phyloP scores from a whole-genome alignment of 1,284 basidiomycete genomes.

The Tausonia pullulans region DNA sequence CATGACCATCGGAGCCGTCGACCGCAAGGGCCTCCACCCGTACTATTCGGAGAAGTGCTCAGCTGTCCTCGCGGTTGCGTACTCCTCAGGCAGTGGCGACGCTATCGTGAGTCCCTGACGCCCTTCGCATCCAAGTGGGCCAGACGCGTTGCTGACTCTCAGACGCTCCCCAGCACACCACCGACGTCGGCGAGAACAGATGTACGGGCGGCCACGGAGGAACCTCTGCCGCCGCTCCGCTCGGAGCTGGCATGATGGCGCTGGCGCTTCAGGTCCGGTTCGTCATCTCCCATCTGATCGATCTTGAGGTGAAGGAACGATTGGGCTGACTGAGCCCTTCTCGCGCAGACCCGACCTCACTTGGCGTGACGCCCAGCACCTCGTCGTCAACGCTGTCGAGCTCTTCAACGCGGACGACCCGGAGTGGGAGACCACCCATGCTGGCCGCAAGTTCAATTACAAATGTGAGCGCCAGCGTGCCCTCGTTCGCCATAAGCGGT shows the following conservation, averaged over 20 bases:
- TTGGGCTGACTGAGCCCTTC: background rate
- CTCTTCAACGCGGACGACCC: constrained; percentile 80
- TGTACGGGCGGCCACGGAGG: constrained; percentile 84
- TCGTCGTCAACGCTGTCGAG: constrained; percentile 68
- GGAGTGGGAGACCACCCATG: constrained; percentile 82
- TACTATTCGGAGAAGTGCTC: constrained; percentile 96
- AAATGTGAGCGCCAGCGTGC: constrained; percentile 45
- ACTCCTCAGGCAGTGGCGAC: constrained; percentile 89
- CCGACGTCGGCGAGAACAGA: constrained; percentile 74
- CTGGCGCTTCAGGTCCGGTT: constrained; percentile 73
- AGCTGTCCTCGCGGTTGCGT: constrained; percentile 92
- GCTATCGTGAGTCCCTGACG: constrained; percentile 56
- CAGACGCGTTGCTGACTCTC: background rate
- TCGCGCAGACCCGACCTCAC: constrained; percentile 67
- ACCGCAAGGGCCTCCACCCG: constrained; percentile 84
- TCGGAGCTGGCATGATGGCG: constrained; percentile 83
- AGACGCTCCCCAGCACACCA: constrained; percentile 59
- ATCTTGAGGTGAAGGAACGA: background rate
- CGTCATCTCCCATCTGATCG: constrained; percentile 23
- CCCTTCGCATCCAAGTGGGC: background rate
- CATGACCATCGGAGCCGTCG: constrained; percentile 87
- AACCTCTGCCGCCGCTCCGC: constrained; percentile 93
- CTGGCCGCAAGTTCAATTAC: constrained; percentile 78
- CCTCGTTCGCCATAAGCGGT: background rate
- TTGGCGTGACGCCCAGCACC: constrained; percentile 93